Conservation (phyloP, 805 yeast genomes). For the Starmerella ratchasimensis region DNA sequence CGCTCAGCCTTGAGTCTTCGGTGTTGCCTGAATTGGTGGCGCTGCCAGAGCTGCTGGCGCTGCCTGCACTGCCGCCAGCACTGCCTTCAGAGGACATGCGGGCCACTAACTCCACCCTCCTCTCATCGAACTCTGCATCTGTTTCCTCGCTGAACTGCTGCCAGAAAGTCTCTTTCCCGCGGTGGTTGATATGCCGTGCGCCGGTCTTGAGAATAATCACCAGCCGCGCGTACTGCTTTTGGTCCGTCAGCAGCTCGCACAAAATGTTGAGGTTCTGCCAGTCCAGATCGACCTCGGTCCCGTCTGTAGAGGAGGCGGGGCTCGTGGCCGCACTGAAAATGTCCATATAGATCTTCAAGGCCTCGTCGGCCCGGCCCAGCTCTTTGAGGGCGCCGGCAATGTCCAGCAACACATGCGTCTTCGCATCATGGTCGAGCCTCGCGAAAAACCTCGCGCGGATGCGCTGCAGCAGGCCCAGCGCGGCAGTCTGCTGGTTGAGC, state of each 20-base stretch:
- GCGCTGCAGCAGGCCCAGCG: conserved; percentile 20
- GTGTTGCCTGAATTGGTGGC: conserved; percentile 4
- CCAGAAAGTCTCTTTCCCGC: conserved; percentile 51
- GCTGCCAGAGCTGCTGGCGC: background rate
- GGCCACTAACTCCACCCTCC: conserved; percentile 31
- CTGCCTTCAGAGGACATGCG: conserved; percentile 1
- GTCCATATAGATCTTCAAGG: conserved; percentile 14
- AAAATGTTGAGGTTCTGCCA: conserved; percentile 84
- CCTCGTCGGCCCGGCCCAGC: conserved; percentile 17
- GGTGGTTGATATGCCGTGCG: conserved; percentile 68
- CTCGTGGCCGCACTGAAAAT: conserved; percentile 14
- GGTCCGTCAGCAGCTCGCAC: conserved; percentile 57
- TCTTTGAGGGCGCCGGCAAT: conserved; percentile 16
- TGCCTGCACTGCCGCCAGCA: conserved; percentile 1
- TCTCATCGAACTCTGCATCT: conserved; percentile 74
- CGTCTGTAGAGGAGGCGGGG: conserved; percentile 5
- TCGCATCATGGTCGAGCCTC: conserved; percentile 36
- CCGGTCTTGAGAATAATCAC: conserved; percentile 52
- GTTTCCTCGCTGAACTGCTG: conserved; percentile 34
- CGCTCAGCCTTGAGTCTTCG: conserved; percentile 4
- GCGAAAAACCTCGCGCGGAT: conserved; percentile 16
- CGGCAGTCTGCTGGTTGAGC: conserved; percentile 20
- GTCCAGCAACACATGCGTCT: conserved; percentile 21
- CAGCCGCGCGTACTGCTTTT: conserved; percentile 19
- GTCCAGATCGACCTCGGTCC: conserved; percentile 37